These are phyloP conservation scores for Cryptococcus sp. DNA, from an alignment of 1,284 basidiomycete species.

Conservation along the genomic window DNA sequence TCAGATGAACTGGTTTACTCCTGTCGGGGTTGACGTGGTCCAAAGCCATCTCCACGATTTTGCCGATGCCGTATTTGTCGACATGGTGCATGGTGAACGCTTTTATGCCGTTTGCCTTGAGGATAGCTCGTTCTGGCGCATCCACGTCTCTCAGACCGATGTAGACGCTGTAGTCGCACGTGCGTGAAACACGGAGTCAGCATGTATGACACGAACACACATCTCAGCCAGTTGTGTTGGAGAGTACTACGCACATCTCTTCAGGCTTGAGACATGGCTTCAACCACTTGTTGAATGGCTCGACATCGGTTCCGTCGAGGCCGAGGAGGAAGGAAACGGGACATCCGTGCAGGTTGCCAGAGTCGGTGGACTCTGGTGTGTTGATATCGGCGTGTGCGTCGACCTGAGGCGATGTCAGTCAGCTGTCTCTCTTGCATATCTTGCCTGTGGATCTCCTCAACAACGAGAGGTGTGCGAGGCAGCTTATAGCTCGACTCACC, in stretches of 20 bases:
- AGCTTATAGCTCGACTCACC: slow-evolving; percentile 52
- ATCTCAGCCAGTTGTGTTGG: background rate
- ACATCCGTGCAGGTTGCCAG: slow-evolving; percentile 98
- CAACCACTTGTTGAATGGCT: slow-evolving; percentile 67
- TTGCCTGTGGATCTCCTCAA: background rate
- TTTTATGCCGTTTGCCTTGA: slow-evolving; percentile 85
- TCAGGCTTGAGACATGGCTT: slow-evolving; percentile 70
- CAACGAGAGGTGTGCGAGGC: background rate
- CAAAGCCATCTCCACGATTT: slow-evolving; percentile 92
- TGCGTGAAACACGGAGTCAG: background rate
- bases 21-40: slow-evolving; percentile 87
- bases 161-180: slow-evolving; percentile 58
- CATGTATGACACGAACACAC: background rate
- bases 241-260: slow-evolving; percentile 46
- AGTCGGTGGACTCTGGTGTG: slow-evolving; percentile 78
- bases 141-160: slow-evolving; percentile 97
- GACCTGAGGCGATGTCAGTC: slow-evolving; percentile 48
- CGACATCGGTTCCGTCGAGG: slow-evolving; percentile 64
- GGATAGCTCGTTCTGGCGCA: slow-evolving; percentile 81
- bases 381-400: slow-evolving; percentile 96
- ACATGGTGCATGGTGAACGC: slow-evolving; percentile 98
- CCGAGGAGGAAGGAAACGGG: slow-evolving; percentile 93
- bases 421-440: slow-evolving; percentile 37
- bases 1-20: slow-evolving; percentile 85
- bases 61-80: slow-evolving; percentile 93